Evolutionary conservation across 345 rosid genomes (phyloP), one percentile per base, ranked within the genome.

Genomic region (Pugionium dolabratum): DNA sequence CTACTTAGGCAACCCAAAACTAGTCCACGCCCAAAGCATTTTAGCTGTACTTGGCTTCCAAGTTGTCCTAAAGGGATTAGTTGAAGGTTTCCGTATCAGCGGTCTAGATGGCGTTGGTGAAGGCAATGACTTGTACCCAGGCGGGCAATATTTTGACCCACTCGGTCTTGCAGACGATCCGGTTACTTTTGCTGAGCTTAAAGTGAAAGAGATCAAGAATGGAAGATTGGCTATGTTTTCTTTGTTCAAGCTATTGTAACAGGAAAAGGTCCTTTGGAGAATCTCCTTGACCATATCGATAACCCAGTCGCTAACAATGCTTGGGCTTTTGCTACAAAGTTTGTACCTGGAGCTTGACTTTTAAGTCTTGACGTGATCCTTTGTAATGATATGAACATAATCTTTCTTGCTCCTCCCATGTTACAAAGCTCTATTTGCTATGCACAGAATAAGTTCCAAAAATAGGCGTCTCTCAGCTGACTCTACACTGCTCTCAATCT

Each of bases 1-100:
- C 89, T 94, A 94, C 79, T 78, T 90, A 46, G 97, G 99, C 63
- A 94, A 94, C 86, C 99, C 99, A 7, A 94, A 90, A 77, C 88
- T 90, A 27, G 92, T 90, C 66, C 96, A 94, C 53, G 99, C 99
- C 42, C 99, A 94, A 70, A 94, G 99, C 87, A 94, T 90, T 60
- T 84, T 90, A 5, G 96, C 99, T 1, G 89, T 94, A 42, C 90
- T 88, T 0, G 97, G 88, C 28, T 90, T 79, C 85, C 99, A 94
- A 64, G 96, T 94, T 4, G 51, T 88, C 55, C 86, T 93, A 3
- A 93, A 88, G 97, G 96, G 98, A 0, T 86, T 86, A 1, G 97
- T 93, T 5, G 97, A 93, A 72, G 98, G 98, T 2, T 90, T 82
- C 82, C 82, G 98, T 32, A 93, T 90, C 88, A 90, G 90, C 5